Evolutionary conservation across 352 stramenopile genomes (phyloP), one percentile per base, ranked within the genome.

Genomic region (Albugo candida): DNA sequence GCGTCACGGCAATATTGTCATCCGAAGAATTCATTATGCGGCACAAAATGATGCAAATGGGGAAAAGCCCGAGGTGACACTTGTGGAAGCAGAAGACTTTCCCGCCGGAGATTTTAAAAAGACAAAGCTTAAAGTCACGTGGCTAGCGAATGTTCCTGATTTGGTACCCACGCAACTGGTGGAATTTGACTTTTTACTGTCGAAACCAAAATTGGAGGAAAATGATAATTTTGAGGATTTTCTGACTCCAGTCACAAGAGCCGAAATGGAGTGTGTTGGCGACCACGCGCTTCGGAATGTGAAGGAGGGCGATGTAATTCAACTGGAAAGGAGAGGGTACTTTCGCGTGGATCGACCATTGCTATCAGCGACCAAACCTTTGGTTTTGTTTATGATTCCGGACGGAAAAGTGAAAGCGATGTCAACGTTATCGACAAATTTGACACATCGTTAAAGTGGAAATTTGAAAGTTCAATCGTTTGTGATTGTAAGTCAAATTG

Each of bases 151-250:
- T 49, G 72, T 87, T 42, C 65, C 77, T 16, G 83, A 96, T 45
- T 65, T 93, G 17, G 81, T 94, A 45, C 76, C 81, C 21, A 74
- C 92, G 13, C 74, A 77, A 54, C 65, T 99, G 8, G 86, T 95
- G 37, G 96, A 99, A 69, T 99, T 98, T 61, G 96, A 99, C 61
- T 92, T 98, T 65, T 65, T 99, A 43, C 87, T 99, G 13, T 96
- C 82, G 31, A 99, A 99, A 74, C 79, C 95, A 31, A 98, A 98
- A 63, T 74, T 99, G 21, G 96, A 99, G 61, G 95, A 99, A 45
- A 87, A 82, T 34, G 95, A 99, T 55, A 82, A 98, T 49, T 97
- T 99, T 61, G 70, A 96, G 47, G 92, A 98, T 62, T 93, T 93
- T 61, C 67, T 99, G 36, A 99, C 96, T 62, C 81, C 92, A 8